These are phyloP conservation scores for Colletotrichum kahawae DNA, from an alignment of 2,329 filamentous ascomycete genomes.

Conservation along the genomic window DNA sequence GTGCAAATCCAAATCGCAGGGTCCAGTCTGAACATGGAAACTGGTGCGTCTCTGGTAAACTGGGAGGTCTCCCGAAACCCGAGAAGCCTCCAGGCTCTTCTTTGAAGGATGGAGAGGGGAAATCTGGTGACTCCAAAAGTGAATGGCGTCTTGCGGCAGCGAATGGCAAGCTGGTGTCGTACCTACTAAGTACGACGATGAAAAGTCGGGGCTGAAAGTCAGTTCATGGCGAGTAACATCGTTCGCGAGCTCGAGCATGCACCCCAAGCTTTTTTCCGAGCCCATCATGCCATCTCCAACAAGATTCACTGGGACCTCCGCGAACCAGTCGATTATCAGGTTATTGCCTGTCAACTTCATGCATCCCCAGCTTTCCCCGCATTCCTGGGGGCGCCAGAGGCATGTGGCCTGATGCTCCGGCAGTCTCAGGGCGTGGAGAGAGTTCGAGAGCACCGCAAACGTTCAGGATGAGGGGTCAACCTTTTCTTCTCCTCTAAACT, in stretches of 20 bases:
- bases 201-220: not conserved
- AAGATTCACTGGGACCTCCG: not conserved
- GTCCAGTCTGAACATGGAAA: conserved; percentile 1
- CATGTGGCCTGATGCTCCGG: conserved; percentile 8
- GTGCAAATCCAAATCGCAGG: not conserved
- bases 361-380: conserved; percentile 11
- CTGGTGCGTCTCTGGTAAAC: not conserved
- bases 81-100: not conserved
- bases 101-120: not conserved
- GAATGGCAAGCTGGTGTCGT: not conserved
- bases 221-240: not conserved
- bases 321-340: not conserved
- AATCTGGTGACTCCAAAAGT: not conserved
- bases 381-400: not conserved
- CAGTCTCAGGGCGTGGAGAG: conserved; percentile 13
- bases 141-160: not conserved
- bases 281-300: not conserved
- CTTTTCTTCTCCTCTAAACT: not conserved
- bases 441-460: not conserved
- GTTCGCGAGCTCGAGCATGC: not conserved
- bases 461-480: not conserved
- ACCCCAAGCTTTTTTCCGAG: not conserved
- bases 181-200: not conserved
- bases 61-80: not conserved
- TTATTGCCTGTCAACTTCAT: not conserved